A percentile compares a stretch with the other conserved stretches of the same genome.
phyloP scores from a whole-genome alignment of 257 asterid species.

The Coffea canephora region DNA sequence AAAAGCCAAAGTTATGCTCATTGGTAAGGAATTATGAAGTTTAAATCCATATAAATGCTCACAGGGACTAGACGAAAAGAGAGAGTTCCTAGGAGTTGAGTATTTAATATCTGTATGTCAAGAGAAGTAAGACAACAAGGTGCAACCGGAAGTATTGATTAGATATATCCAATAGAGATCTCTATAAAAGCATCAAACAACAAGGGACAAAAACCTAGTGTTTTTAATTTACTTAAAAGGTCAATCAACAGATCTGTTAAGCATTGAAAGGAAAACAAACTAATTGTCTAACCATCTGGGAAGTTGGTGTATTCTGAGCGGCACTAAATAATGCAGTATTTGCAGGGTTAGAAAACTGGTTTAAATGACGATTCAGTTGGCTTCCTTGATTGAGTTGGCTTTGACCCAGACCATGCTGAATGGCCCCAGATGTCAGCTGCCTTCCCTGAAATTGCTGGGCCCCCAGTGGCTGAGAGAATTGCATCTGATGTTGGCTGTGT shows the following conservation, averaged over 20 bases:
- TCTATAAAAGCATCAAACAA: not conserved
- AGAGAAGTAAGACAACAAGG: not conserved
- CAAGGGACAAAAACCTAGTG: not conserved
- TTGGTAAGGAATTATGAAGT: not conserved
- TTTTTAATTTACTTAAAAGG: not conserved
- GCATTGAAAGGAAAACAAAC: not conserved
- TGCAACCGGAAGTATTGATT: not conserved
- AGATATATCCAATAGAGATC: not conserved
- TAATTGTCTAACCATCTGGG: constrained; percentile 68
- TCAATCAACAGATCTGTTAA: not conserved
- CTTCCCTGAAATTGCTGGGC: constrained; percentile 83
- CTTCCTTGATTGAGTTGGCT: constrained; percentile 85
- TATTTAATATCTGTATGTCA: not conserved
- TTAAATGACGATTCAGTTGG: constrained; percentile 82
- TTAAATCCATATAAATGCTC: not conserved
- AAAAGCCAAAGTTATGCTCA: no score
- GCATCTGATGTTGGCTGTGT: constrained; percentile 89
- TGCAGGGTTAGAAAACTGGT: constrained; percentile 82
- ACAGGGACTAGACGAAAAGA: not conserved
- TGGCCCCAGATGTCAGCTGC: constrained; percentile 72
- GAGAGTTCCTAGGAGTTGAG: not conserved
- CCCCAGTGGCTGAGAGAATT: constrained; percentile 79
- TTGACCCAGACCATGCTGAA: constrained; percentile 70
- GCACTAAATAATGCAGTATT: constrained; percentile 87
- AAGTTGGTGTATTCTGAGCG: constrained; percentile 70